Conservation (phyloP, 768 basidiomycete species). For the Suillus cothurnatus region DNA sequence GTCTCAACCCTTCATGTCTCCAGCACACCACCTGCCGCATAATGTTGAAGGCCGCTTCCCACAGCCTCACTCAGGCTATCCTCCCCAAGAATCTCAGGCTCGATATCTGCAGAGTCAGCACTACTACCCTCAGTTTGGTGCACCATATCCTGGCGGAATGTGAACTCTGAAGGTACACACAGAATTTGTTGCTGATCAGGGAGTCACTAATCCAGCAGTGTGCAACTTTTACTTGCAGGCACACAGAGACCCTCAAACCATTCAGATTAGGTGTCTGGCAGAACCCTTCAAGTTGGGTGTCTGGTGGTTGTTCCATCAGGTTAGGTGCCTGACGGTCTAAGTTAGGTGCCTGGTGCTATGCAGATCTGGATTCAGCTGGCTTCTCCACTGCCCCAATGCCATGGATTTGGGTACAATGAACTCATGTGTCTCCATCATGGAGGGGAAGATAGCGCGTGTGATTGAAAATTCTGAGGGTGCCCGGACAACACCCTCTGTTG, state of each 20-base stretch:
- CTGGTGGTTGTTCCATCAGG: too few species aligned
- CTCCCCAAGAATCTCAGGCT: background rate
- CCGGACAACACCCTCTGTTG: too few species aligned
- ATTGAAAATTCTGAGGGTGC: too few species aligned
- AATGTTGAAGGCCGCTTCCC: background rate
- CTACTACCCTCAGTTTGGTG: background rate
- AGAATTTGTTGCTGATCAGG: too few species aligned
- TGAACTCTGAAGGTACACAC: too few species aligned
- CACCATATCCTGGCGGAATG: background rate
- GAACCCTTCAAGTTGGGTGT: too few species aligned
- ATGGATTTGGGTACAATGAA: conserved; percentile 16
- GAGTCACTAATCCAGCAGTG: background rate
- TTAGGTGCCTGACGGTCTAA: too few species aligned
- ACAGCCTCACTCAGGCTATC: background rate
- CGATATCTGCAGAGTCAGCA: background rate
- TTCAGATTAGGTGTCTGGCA: too few species aligned
- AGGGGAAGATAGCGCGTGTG: too few species aligned
- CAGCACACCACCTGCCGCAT: background rate
- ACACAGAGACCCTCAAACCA: too few species aligned
- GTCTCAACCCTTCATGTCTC: background rate
- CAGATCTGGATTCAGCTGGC: conserved; percentile 46
- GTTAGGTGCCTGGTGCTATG: conserved; percentile 41
- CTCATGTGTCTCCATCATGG: too few species aligned
- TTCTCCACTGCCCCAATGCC: conserved; percentile 24
- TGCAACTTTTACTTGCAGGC: background rate